Conservation (phyloP, 805 yeast species). For the Priceomyces castillae region DNA sequence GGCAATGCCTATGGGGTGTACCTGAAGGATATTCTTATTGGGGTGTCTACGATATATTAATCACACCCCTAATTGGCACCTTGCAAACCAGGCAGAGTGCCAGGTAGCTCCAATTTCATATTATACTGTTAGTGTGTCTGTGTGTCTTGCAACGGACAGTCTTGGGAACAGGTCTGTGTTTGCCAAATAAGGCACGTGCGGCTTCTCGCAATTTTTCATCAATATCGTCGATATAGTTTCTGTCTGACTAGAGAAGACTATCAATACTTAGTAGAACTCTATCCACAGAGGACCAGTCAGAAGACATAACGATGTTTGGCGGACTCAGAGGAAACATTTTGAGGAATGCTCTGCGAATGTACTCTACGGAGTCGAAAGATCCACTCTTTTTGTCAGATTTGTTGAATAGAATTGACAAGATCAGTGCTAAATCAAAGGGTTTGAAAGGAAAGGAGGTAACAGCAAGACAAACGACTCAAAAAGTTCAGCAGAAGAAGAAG, state of each 20-base stretch:
- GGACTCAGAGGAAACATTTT: slow-evolving; percentile 2
- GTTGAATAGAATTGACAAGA: slow-evolving; percentile 35
- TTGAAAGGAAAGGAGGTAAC: not conserved
- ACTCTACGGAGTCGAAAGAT: slow-evolving; percentile 9
- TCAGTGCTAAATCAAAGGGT: slow-evolving; percentile 18
- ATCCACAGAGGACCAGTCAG: not conserved
- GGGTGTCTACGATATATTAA: too few relatives aligned
- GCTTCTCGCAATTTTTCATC: not conserved
- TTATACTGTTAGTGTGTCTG: too few relatives aligned
- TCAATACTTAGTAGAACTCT: too few relatives aligned
- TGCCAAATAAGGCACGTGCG: not conserved
- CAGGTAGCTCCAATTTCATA: too few relatives aligned
- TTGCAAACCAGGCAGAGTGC: too few relatives aligned
- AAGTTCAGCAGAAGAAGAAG: not conserved
- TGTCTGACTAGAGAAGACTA: too few relatives aligned
- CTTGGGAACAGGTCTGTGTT: too few relatives aligned
- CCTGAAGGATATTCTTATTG: too few relatives aligned
- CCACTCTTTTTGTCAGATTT: slow-evolving; percentile 31
- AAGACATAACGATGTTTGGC: slow-evolving; percentile 6
- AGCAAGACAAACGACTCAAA: not conserved
- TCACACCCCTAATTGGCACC: too few relatives aligned
- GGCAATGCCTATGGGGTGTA: too few relatives aligned
- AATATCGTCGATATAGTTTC: not conserved
- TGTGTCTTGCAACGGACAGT: too few relatives aligned
- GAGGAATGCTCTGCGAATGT: slow-evolving; percentile 2